Base-by-base conservation (phyloP, 805 yeast genomes). In the Starmerella scarabaei region DNA sequence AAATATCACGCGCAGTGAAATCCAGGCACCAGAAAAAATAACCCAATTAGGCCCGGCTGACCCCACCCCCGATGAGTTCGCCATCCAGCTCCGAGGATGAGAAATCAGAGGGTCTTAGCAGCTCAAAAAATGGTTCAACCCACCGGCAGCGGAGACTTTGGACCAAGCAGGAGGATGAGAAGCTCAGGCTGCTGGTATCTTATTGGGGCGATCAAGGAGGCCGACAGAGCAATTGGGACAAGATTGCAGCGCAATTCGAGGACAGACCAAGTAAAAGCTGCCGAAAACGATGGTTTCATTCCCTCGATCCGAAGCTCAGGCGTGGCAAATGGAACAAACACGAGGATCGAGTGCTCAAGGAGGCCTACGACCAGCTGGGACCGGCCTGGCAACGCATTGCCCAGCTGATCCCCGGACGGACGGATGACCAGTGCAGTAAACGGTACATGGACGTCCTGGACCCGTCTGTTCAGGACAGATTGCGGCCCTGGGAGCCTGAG, bases 341-440 rank as follows among this genome's bases (percentile, higher is more conserved):
- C 30, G 96, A 86, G 57, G 96, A 86, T 60, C 68, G 68, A 27
- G 62, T 65, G 29, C 64, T 86, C 28, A 54, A 78, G 18, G 65
- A 67, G 37, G 84, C 91, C 2, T 80, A 71, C 56, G 63, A 70
- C 36, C 69, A 66, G 48, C 69, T 72, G 55, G 96, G 96, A 0
- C 69, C 93, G 0, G 71, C 76, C 23, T 86, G 96, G 96, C 81
- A 80, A 47, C 77, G 77, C 51, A 85, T 86, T 9, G 75, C 94
- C 0, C 61, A 67, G 37, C 77, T 72, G 38, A 80, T 86, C 11
- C 72, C 73, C 3, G 93, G 94, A 4, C 67, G 96, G 55, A 86
- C 93, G 0, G 94, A 85, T 53, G 95, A 85, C 58, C 96, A 86
- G 62, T 86, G 97, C 64, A 82, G 94, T 2, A 86, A 86, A 54